Base-by-base conservation (phyloP, 2,329 filamentous ascomycete genomes). In the Aschersonia sp. region DNA sequence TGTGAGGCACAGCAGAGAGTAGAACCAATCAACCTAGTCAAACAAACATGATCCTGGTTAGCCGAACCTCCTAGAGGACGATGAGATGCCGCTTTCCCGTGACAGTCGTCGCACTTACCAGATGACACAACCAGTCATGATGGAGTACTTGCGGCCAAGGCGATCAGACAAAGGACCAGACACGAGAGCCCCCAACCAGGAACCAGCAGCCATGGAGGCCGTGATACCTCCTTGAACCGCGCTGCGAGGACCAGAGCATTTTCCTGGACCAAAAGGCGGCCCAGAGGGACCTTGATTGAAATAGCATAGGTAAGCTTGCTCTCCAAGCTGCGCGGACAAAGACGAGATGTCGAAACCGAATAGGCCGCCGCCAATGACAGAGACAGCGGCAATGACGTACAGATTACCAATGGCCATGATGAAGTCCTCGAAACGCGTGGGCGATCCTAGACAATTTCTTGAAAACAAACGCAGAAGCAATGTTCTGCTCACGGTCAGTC, bases 281-380 rank as follows among this genome's bases (percentile, higher is more conserved):
- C 60, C 59, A 1, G 59, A 51, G 4, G 59, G 59, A 0, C 62
- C 62, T 31, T 66, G 60, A 47, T 66, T 66, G 53, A 66, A 66
- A 49, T 65, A 66, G 47, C 63, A 66, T 40, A 57, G 58, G 47
- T 66, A 66, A 29, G 61, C 60, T 46, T 64, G 60, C 53, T 61
- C 60, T 43, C 59, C 58, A 30, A 60, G 52, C 54, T 61, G 59
- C 49, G 73, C 75, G 4, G 71, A 73, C 64, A 78, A 73, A 48
- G 73, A 76, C 35, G 70, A 71, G 50, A 78, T 77, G 64, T 88
- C 85, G 60, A 88, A 88, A 55, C 85, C 85, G 57, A 75, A 75
- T 46, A 68, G 60, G 53, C 61, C 63, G 50, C 65, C 65, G 50
- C 65, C 65, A 30, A 66, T 60, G 52, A 66, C 66, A 53, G 61